Base-by-base conservation (phyloP, 768 basidiomycete species). In the Neoboletus brunneissimus region DNA sequence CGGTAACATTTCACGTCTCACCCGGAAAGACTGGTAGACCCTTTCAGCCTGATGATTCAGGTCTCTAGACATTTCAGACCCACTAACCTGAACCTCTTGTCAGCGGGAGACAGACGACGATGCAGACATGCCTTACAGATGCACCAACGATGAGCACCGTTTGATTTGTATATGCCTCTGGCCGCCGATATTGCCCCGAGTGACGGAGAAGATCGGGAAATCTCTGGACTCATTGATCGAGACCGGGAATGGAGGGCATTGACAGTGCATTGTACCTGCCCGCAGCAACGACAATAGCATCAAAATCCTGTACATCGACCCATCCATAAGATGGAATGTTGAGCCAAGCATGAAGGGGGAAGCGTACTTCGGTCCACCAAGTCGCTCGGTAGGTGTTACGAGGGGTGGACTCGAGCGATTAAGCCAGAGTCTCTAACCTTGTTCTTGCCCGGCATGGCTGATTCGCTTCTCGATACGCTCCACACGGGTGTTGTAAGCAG, bases 91-190 rank as follows among this genome's bases (percentile, higher is more conserved):
- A 1, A 37, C 3, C 4, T 8, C 4, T 6, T 4, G n/a, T 61
- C 16, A 57, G 29, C 7, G 12, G 1, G n/a, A 12, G 15, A 47
- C 2, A 8, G 20, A 48, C 6, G n/a, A 51, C 6, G n/a, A 38
- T 8, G 1, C 1, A 18, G 1, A 15, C 1, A 12, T 18, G 20
- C 18, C 62, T 4, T 52, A 61, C 63, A 20, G 59, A 43, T 40
- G 59, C 58, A n/a, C 79, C 78, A 37, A 81, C 65, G 49, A 80
- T 67, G 2, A 80, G 69, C 0, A 78, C 73, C 2, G 73, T 78
- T 55, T 79, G 63, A 46, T 73, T 72, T 15, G 52, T 31, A 41
- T 70, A 75, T 2, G 54, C 34, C 25, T 78, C 72, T 0, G 79
- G 79, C 48, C 63, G 63, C 5, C 77, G 69, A 58, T 80, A 81